Conservation (phyloP, 75 land plant species). For the Sequoia sempervirens region DNA sequence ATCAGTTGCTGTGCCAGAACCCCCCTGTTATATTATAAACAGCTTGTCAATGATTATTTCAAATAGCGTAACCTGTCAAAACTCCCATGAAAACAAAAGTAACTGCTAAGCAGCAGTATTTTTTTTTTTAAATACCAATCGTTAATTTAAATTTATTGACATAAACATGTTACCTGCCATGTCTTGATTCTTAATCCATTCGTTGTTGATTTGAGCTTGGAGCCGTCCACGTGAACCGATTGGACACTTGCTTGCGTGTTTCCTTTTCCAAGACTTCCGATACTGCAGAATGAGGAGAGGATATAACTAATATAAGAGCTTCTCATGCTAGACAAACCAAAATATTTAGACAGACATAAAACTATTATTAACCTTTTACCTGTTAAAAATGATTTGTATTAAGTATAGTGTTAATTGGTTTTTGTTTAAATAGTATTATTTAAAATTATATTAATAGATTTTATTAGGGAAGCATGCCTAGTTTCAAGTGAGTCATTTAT, state of each 20-base stretch:
- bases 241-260: slow-evolving; percentile 19
- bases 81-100: neutral
- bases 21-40: slow-evolving; percentile 37
- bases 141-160: neutral
- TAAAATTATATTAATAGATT: too few relatives aligned
- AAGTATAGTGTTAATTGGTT: too few relatives aligned
- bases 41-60: neutral
- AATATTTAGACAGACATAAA: neutral
- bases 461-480: too few relatives aligned
- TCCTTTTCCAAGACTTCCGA: slow-evolving; percentile 47
- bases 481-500: too few relatives aligned
- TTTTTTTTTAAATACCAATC: neutral
- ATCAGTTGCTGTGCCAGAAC: slow-evolving; percentile 39
- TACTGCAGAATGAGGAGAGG: neutral
- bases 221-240: slow-evolving; percentile 27
- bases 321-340: neutral
- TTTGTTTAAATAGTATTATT: too few relatives aligned
- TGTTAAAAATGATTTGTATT: too few relatives aligned
- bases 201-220: slow-evolving; percentile 23
- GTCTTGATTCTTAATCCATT: slow-evolving; percentile 69
- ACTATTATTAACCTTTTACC: too few relatives aligned
- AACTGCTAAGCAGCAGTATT: neutral
- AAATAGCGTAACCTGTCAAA: neutral
- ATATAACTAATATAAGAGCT: too few relatives aligned
- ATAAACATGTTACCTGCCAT: slow-evolving; percentile 31